Evolutionary conservation across 2,329 filamentous ascomycete genomes (phyloP), one percentile per base, ranked within the genome.

Genomic region (Hypoxylon sp.): DNA sequence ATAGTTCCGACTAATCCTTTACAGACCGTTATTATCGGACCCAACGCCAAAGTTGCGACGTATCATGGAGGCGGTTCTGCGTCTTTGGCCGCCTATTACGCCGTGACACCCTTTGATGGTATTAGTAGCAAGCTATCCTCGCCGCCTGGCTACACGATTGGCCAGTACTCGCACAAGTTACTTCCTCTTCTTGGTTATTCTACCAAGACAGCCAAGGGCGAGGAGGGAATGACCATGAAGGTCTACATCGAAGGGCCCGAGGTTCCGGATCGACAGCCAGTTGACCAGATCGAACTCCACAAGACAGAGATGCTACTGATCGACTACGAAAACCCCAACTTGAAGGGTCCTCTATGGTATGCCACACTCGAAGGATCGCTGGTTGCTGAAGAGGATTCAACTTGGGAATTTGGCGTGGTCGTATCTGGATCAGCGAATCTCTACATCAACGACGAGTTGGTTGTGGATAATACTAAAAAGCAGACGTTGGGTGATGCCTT

Each of bases 81-180:
- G 1, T 79, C 82, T 0, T 69, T 84, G 19, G 70, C 71, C 7
- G 74, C 80, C 5, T 89, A 88, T 71, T 84, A 87, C 51, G 87
- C 87, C 36, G 78, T 91, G 13, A 90, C 84, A 0, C 89, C 88
- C 2, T 84, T 87, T 17, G 86, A 89, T 48, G 88, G 87, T 5
- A 89, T 91, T 61, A 79, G 76, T 27, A 75, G 75, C 23, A 80
- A 81, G 64, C 71, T 81, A 1, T 66, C 63, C 7, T 68, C 67
- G 0, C 47, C 70, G 4, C 76, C 78, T 0, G 67, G 65, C 1
- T 87, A 83, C 64, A 75, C 80, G 1, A 78, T 86, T 31, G 86
- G 86, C 7, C 81, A 79, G 27, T 84, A 87, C 66, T 83, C 82
- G 0, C 84, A 88, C 69, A 84, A 84, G 63, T 75, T 84, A 56